A percentile compares a stretch with the other conserved stretches of the same genome.
phyloP scores from a whole-genome alignment of 2,329 filamentous ascomycete genomes.

The Pezizomycotina sp. region DNA sequence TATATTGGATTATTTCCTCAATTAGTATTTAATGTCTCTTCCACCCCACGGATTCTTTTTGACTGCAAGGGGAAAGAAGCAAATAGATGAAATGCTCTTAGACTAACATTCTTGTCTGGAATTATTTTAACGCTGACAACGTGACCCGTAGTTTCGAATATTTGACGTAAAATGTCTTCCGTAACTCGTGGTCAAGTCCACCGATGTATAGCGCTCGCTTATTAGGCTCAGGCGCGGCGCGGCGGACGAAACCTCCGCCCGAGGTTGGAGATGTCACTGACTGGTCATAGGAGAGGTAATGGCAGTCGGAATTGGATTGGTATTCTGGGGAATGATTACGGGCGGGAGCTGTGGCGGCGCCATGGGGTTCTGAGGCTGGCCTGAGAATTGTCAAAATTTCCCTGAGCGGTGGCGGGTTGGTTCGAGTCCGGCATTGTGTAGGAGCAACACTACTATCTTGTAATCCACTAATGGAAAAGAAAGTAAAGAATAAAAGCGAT shows the following conservation, averaged over 20 bases:
- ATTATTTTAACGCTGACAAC: slow-evolving; percentile 99
- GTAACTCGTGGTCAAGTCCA: slow-evolving; percentile 84
- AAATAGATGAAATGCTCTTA: slow-evolving; percentile 3
- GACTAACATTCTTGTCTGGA: slow-evolving; percentile 90
- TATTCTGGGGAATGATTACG: slow-evolving; percentile 83
- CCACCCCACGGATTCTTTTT: not conserved
- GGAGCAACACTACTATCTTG: slow-evolving; percentile 5
- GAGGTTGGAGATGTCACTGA: slow-evolving; percentile 71
- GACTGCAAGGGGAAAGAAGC: not conserved
- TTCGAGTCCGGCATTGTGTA: slow-evolving; percentile 19
- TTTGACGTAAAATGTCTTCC: slow-evolving; percentile 89
- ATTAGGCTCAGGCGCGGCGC: slow-evolving; percentile 91
- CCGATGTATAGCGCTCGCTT: slow-evolving; percentile 95
- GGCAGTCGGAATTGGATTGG: slow-evolving; percentile 81
- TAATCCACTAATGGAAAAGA: slow-evolving; percentile 20
- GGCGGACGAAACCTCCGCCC: slow-evolving; percentile 63
- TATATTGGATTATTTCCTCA: slow-evolving; percentile 32
- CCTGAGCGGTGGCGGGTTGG: slow-evolving; percentile 42
- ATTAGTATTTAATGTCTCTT: not conserved
- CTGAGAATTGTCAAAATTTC: slow-evolving; percentile 55
- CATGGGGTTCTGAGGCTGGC: slow-evolving; percentile 54
- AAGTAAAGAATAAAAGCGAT: slow-evolving; percentile 21
- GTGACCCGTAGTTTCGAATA: slow-evolving; percentile 96
- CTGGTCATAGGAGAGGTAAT: slow-evolving; percentile 75
- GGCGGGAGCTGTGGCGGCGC: slow-evolving; percentile 73